phyloP scores from a whole-genome alignment of 2,329 filamentous ascomycete species.

The Sclerotinia sclerotiorum region DNA sequence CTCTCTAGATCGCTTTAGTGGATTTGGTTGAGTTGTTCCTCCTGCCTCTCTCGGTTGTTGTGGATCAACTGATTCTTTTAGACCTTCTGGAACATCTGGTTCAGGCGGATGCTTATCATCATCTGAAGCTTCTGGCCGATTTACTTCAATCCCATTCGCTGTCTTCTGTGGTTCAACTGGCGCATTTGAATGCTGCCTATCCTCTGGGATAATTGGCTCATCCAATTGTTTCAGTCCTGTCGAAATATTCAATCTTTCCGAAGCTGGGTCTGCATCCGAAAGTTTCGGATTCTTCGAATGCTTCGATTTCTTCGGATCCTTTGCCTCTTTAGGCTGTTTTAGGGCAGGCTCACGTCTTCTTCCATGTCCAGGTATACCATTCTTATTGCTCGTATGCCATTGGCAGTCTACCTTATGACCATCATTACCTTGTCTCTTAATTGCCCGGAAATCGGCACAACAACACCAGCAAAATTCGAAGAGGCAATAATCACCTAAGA shows the following conservation, averaged over 20 bases:
- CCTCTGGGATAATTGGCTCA: background rate
- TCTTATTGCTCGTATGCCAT: slow-evolving; percentile 1
- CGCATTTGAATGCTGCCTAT: background rate
- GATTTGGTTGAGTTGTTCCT: background rate
- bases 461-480: slow-evolving; percentile 1
- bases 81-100: background rate
- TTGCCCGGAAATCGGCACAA: background rate
- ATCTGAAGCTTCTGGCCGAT: background rate
- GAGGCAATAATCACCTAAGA: slow-evolving; percentile 2
- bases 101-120: background rate
- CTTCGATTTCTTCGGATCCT: background rate
- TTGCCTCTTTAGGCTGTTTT: background rate
- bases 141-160: background rate
- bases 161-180: background rate
- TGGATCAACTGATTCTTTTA: too few species aligned
- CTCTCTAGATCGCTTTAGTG: background rate
- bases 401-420: background rate
- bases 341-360: background rate
- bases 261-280: background rate
- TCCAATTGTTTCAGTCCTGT: background rate
- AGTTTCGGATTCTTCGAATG: background rate
- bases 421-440: background rate
- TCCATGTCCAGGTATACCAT: slow-evolving; percentile 1
- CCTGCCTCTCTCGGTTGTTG: background rate
- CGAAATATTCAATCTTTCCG: background rate